phyloP scores from a whole-genome alignment of 208 protist species.

The Trypanosoma scelopori region DNA sequence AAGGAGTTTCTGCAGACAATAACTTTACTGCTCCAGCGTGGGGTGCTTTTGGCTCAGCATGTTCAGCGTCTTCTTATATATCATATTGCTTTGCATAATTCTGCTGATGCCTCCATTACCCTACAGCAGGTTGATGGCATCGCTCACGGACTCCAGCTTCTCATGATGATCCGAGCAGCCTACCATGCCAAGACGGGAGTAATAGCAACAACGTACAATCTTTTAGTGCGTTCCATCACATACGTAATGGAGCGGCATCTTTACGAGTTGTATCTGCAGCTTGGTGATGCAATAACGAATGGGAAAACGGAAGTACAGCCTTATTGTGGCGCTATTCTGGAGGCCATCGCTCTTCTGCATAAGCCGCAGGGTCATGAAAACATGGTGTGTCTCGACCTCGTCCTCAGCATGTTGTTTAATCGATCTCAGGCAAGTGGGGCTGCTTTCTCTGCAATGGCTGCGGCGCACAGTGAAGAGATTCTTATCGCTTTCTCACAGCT shows the following conservation, averaged over 20 bases:
- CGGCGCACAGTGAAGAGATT: constrained; percentile 52
- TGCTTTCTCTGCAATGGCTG: constrained; percentile 22
- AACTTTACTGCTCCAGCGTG: constrained; percentile 63
- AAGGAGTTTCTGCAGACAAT: constrained; percentile 38
- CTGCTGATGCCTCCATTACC: constrained; percentile 51
- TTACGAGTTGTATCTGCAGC: constrained; percentile 38
- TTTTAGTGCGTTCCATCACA: constrained; percentile 71
- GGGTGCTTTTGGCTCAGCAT: constrained; percentile 55
- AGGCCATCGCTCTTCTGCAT: constrained; percentile 70
- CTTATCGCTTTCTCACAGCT: constrained; percentile 74
- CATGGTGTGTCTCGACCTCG: constrained; percentile 54
- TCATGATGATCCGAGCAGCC: constrained; percentile 85
- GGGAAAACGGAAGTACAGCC: constrained; percentile 32
- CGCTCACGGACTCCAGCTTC: constrained; percentile 75
- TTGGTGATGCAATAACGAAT: constrained; percentile 20
- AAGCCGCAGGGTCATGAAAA: constrained; percentile 55
- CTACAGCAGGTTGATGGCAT: constrained; percentile 60
- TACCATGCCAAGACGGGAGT: constrained; percentile 78
- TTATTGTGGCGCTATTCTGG: constrained; percentile 54
- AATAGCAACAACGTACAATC: constrained; percentile 68
- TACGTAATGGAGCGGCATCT: constrained; percentile 73
- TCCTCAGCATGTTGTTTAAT: constrained; percentile 65
- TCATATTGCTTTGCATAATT: constrained; percentile 77
- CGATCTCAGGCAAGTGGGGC: constrained; percentile 21
- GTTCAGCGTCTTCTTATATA: constrained; percentile 60